A percentile compares a stretch with the other conserved stretches of the same genome.
Conservation (phyloP, 2,329 filamentous ascomycete genomes). For the Verticillium isaacii region DNA sequence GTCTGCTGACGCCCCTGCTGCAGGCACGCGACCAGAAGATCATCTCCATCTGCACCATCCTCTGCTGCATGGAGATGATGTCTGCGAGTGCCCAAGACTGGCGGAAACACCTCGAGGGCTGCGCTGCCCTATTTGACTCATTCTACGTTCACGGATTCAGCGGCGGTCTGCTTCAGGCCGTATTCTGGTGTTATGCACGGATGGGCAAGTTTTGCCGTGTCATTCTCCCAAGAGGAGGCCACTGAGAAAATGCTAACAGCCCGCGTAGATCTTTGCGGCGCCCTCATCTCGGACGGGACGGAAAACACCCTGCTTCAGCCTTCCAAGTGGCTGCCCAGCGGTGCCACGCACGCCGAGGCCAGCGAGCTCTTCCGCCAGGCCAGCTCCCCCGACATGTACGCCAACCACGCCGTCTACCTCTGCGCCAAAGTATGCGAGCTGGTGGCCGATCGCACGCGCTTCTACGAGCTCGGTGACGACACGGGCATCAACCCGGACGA, state of each 20-base stretch:
- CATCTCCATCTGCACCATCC: constrained; percentile 32
- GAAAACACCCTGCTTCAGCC: constrained; percentile 46
- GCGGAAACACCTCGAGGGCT: constrained; percentile 53
- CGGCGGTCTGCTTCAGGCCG: constrained; percentile 45
- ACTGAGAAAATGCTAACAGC: neutral
- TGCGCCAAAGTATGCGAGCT: constrained; percentile 47
- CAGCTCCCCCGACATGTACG: constrained; percentile 45
- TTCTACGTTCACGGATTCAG: constrained; percentile 49
- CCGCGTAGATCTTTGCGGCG: constrained; percentile 46
- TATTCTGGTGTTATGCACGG: constrained; percentile 56
- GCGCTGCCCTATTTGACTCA: constrained; percentile 48
- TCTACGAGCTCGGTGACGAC: constrained; percentile 38
- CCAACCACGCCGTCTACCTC: constrained; percentile 55
- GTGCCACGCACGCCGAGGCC: constrained; percentile 28
- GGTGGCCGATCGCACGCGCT: constrained; percentile 41
- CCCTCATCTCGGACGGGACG: constrained; percentile 48
- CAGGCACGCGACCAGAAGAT: constrained; percentile 24
- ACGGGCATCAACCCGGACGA: constrained; percentile 30
- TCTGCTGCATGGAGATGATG: constrained; percentile 39
- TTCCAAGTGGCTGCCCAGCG: constrained; percentile 40
- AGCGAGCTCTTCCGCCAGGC: constrained; percentile 26
- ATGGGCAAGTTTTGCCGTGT: constrained; percentile 35
- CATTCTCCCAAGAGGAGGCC: neutral
- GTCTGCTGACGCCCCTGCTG: constrained; percentile 29
- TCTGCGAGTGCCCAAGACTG: constrained; percentile 39